Conservation (phyloP, 1,139 yeast species). For the Saccharomyces pastorianus region DNA sequence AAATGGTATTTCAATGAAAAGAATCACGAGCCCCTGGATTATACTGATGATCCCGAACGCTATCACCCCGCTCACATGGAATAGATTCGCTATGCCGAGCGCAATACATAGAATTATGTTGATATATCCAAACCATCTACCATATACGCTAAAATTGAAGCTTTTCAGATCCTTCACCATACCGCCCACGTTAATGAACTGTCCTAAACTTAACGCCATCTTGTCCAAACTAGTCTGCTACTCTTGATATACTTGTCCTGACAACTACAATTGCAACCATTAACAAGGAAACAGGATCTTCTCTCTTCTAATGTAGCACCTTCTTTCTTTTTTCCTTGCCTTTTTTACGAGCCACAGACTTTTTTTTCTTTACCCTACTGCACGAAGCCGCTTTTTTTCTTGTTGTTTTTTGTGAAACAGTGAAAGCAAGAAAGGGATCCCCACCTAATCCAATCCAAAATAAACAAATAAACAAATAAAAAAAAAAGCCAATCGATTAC, state of each 20-base stretch:
- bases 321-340: neutral
- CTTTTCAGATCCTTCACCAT: constrained; percentile 56
- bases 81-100: constrained; percentile 83
- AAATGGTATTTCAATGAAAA: constrained; percentile 89
- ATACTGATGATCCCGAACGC: constrained; percentile 75
- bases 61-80: constrained; percentile 75
- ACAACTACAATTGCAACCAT: neutral
- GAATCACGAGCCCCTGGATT: constrained; percentile 72
- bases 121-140: constrained; percentile 62
- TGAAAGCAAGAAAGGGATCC: neutral
- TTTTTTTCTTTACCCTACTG: neutral
- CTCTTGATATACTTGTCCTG: neutral
- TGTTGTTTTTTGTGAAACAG: neutral
- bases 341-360: constrained; percentile 1
- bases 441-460: neutral
- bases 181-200: constrained; percentile 47
- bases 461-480: neutral
- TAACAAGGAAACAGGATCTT: neutral
- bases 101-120: constrained; percentile 75
- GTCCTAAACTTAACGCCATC: constrained; percentile 38
- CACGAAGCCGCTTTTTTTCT: neutral
- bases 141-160: constrained; percentile 61
- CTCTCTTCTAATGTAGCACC: neutral
- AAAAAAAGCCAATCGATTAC: neutral
- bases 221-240: neutral